These are phyloP conservation scores for Bruguiera hainesii DNA, from an alignment of 441 rosid genomes.

Conservation along the genomic window DNA sequence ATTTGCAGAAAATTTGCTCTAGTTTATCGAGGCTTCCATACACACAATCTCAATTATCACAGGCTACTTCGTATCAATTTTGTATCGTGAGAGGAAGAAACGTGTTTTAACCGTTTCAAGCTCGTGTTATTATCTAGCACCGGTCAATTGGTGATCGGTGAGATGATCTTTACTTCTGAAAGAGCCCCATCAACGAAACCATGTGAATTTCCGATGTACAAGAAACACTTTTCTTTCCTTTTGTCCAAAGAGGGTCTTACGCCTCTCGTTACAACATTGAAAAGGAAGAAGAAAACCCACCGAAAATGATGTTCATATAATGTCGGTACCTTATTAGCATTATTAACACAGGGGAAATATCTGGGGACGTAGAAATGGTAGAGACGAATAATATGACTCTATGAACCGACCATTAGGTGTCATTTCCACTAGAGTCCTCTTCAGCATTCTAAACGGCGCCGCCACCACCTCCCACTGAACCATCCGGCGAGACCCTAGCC, in stretches of 20 bases:
- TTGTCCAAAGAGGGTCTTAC: neutral
- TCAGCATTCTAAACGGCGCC: conserved; percentile 47
- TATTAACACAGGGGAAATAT: conserved; percentile 69
- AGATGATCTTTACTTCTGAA: no score
- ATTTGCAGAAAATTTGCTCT: no score
- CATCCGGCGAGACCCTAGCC: conserved; percentile 47
- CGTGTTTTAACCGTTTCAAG: no score
- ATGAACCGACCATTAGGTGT: conserved; percentile 35
- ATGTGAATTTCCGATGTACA: no score
- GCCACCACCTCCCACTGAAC: conserved; percentile 61
- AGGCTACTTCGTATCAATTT: no score
- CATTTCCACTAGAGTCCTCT: conserved; percentile 53
- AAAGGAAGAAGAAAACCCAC: neutral
- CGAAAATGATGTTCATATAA: neutral
- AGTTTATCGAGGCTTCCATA: no score
- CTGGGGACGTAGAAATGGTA: conserved; percentile 69
- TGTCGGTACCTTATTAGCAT: neutral
- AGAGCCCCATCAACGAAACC: no score
- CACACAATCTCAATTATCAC: no score
- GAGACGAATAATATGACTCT: conserved; percentile 45
- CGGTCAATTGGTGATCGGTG: no score
- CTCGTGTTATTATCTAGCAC: no score
- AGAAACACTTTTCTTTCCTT: no score
- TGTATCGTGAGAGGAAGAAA: no score
- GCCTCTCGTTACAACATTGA: neutral